A percentile compares a stretch with the other conserved stretches of the same genome.
Evolutionary conservation across 2,329 filamentous ascomycete genomes (phyloP).

Genomic region (Talaromyces sp.): DNA sequence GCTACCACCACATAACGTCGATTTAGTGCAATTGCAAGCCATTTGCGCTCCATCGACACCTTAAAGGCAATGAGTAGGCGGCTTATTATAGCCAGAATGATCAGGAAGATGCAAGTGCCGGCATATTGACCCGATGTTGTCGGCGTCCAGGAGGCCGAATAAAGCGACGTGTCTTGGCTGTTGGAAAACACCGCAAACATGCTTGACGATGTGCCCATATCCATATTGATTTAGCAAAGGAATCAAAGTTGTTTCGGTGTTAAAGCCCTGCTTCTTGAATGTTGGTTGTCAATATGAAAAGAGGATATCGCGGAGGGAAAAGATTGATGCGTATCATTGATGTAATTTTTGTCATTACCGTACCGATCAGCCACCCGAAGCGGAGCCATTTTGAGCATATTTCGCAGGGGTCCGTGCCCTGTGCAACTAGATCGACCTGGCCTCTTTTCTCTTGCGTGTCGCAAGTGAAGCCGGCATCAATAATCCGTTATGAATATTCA

Average conservation of each 20-base stretch:
- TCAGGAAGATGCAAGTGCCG: slow-evolving; percentile 85
- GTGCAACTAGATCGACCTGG: background rate
- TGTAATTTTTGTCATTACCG: background rate
- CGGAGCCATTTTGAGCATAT: background rate
- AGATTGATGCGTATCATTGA: background rate
- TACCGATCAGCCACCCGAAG: background rate
- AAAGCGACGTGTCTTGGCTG: slow-evolving; percentile 57
- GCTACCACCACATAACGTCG: slow-evolving; percentile 72
- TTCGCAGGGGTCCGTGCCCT: background rate
- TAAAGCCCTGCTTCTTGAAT: background rate
- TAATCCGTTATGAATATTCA: background rate
- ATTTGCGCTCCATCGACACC: slow-evolving; percentile 52
- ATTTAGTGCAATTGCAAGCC: slow-evolving; percentile 65
- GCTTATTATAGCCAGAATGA: slow-evolving; percentile 65
- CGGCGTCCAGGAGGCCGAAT: slow-evolving; percentile 69
- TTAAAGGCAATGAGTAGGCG: slow-evolving; percentile 69
- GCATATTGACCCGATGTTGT: slow-evolving; percentile 65
- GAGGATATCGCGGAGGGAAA: background rate
- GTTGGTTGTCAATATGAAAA: background rate
- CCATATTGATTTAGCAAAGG: slow-evolving; percentile 9
- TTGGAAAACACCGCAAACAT: slow-evolving; percentile 46
- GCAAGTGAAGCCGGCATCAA: background rate
- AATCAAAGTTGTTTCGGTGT: background rate
- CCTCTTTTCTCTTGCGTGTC: background rate
- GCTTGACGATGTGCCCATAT: slow-evolving; percentile 4